These are phyloP conservation scores for Rhodotorula babjevae DNA, from an alignment of 768 basidiomycete species.

Conservation along the genomic window DNA sequence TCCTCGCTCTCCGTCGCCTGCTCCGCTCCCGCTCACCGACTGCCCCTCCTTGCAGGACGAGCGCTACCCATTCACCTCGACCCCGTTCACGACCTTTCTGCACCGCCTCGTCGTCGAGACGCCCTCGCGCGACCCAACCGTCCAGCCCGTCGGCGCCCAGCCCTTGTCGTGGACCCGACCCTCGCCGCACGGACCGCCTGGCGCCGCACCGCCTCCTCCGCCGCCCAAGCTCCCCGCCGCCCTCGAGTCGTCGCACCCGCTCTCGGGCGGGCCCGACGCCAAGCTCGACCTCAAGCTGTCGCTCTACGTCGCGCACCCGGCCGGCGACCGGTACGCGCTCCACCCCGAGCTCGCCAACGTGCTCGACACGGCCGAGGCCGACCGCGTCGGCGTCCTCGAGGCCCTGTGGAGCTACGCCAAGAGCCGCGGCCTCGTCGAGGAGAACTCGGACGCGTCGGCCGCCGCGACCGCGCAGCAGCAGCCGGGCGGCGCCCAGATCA, in stretches of 20 bases:
- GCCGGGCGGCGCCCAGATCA: constrained; percentile 57
- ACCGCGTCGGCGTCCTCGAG: constrained; percentile 71
- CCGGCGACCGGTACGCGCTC: constrained; percentile 75
- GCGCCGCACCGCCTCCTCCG: constrained; percentile 34
- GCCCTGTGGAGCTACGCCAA: constrained; percentile 92
- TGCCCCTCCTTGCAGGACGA: not conserved
- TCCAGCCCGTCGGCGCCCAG: not conserved
- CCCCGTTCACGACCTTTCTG: constrained; percentile 14
- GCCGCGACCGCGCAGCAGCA: constrained; percentile 52
- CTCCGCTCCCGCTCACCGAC: not conserved
- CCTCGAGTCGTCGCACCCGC: constrained; percentile 7
- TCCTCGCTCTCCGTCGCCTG: not conserved
- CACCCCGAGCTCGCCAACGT: constrained; percentile 61
- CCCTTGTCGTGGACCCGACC: constrained; percentile 45
- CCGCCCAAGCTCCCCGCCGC: not conserved
- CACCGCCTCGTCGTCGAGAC: constrained; percentile 14
- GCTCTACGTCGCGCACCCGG: constrained; percentile 74
- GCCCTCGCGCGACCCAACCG: constrained; percentile 42
- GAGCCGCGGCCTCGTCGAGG: constrained; percentile 58
- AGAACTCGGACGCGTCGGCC: not conserved
- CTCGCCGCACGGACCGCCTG: no score
- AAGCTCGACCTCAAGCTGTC: constrained; percentile 52
- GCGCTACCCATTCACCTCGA: not conserved
- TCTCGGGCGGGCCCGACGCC: constrained; percentile 46
- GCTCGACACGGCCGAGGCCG: constrained; percentile 77